A percentile compares a stretch with the other conserved stretches of the same genome.
Conservation (phyloP, 257 asterid genomes). For the Gentiana macrophylla region DNA sequence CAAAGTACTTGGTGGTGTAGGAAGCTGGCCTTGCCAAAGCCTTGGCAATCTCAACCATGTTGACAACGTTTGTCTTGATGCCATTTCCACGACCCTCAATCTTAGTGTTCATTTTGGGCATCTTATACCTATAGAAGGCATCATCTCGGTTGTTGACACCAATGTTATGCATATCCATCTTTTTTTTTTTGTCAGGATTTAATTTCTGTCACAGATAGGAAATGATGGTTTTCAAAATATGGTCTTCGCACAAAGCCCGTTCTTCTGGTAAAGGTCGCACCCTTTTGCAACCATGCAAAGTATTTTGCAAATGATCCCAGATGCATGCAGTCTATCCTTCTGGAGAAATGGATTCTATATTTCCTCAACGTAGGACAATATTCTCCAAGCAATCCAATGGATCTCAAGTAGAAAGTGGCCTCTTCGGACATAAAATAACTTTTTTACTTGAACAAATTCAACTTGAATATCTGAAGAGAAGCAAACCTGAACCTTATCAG, state of each 20-base stretch:
- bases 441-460: constrained; percentile 5
- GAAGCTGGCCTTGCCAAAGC: constrained; percentile 74
- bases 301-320: constrained; percentile 23
- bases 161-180: constrained; percentile 74
- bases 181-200: constrained; percentile 6
- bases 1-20: constrained; percentile 72
- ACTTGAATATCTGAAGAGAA: constrained; percentile 11
- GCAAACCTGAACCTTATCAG: constrained; percentile 4
- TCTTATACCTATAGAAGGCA: constrained; percentile 83
- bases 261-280: constrained; percentile 19
- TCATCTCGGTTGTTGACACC: constrained; percentile 88
- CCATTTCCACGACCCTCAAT: constrained; percentile 90
- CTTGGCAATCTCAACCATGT: constrained; percentile 86
- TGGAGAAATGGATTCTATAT: constrained; percentile 36
- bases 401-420: constrained; percentile 17
- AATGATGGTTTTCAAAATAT: constrained; percentile 17
- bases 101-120: constrained; percentile 74
- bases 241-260: constrained; percentile 8
- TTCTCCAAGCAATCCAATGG: constrained; percentile 67
- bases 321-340: constrained; percentile 51
- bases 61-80: constrained; percentile 74
- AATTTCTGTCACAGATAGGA: not conserved
- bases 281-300: constrained; percentile 31
- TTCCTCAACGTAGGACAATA: constrained; percentile 43
- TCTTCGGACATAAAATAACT: constrained; percentile 14